A percentile compares a stretch with the other conserved stretches of the same genome.
Conservation (phyloP, 352 stramenopile species). For the Phytophthora sojae region DNA sequence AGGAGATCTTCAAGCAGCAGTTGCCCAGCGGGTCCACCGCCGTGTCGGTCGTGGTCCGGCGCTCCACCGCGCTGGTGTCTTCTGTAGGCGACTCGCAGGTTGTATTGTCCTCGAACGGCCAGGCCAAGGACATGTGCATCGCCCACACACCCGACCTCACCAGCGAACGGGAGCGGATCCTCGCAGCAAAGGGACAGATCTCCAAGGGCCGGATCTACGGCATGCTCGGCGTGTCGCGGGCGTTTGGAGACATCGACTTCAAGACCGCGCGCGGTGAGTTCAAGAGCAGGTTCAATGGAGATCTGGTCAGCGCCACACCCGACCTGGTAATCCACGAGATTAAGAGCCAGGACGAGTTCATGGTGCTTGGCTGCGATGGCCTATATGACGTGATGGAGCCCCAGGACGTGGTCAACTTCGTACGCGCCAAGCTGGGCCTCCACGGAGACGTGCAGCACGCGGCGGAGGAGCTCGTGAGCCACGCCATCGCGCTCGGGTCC, state of each 20-base stretch:
- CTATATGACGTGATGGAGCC: conserved; percentile 88
- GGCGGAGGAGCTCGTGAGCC: conserved; percentile 83
- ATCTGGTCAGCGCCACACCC: conserved; percentile 77
- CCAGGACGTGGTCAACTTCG: conserved; percentile 86
- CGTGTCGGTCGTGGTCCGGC: conserved; percentile 66
- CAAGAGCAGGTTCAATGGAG: conserved; percentile 84
- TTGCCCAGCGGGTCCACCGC: conserved; percentile 81
- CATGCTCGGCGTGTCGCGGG: conserved; percentile 79
- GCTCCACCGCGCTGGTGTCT: conserved; percentile 59
- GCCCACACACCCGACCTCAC: conserved; percentile 74
- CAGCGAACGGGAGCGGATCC: conserved; percentile 82
- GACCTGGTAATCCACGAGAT: conserved; percentile 71
- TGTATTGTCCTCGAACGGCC: conserved; percentile 70
- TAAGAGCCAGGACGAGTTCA: conserved; percentile 73
- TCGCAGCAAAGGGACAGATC: conserved; percentile 82
- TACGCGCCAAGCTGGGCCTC: conserved; percentile 70
- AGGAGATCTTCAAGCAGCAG: conserved; percentile 75
- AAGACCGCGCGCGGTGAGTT: conserved; percentile 86
- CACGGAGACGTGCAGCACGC: conserved; percentile 81
- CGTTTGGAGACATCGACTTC: conserved; percentile 89
- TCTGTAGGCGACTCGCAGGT: conserved; percentile 86
- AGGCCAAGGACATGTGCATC: conserved; percentile 65
- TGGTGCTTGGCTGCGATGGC: conserved; percentile 85
- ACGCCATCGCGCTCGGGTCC: conserved; percentile 82
- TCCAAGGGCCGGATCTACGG: conserved; percentile 89